A percentile compares a stretch with the other conserved stretches of the same genome.
These are phyloP conservation scores for Diutina siamensis DNA, from an alignment of 1,139 yeast genomes.

Conservation along the genomic window DNA sequence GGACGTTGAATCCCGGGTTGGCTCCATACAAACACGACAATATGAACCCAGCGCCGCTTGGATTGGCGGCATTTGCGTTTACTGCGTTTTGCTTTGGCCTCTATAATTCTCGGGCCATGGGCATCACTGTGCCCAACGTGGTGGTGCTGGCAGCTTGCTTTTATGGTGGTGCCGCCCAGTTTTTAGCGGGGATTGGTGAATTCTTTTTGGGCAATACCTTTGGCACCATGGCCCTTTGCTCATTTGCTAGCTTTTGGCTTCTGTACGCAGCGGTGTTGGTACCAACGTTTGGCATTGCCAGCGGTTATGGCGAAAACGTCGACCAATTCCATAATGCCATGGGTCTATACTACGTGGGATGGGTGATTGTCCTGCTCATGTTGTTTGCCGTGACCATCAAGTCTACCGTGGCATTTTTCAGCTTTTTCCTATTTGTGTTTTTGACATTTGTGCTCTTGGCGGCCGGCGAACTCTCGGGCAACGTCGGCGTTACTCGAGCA, in stretches of 20 bases:
- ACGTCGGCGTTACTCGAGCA: constrained; percentile 39
- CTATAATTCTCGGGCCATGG: constrained; percentile 41
- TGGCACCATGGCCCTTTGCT: constrained; percentile 52
- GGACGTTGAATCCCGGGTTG: constrained; percentile 28
- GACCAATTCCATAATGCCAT: constrained; percentile 38
- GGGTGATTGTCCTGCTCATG: constrained; percentile 53
- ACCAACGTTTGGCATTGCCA: constrained; percentile 42
- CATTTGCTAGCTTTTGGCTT: constrained; percentile 72
- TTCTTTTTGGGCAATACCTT: constrained; percentile 53
- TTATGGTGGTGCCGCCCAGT: constrained; percentile 50
- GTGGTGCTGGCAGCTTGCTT: constrained; percentile 40
- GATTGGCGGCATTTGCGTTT: constrained; percentile 41
- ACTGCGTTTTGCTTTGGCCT: constrained; percentile 40
- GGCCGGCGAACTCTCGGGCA: constrained; percentile 42
- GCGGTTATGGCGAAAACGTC: constrained; percentile 34
- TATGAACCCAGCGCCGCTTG: constrained; percentile 55
- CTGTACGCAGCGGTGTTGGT: constrained; percentile 48
- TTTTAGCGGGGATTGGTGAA: constrained; percentile 59
- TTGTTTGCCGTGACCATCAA: constrained; percentile 49
- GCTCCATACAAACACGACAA: constrained; percentile 22
- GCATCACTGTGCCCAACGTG: constrained; percentile 35
- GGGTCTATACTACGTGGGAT: constrained; percentile 53
- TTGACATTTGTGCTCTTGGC: constrained; percentile 46
- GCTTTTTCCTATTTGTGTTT: constrained; percentile 41
- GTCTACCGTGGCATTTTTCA: constrained; percentile 50